Evolutionary conservation across 202 grass and related monocot species (phyloP).

Genomic region (Eragrostis tef): DNA sequence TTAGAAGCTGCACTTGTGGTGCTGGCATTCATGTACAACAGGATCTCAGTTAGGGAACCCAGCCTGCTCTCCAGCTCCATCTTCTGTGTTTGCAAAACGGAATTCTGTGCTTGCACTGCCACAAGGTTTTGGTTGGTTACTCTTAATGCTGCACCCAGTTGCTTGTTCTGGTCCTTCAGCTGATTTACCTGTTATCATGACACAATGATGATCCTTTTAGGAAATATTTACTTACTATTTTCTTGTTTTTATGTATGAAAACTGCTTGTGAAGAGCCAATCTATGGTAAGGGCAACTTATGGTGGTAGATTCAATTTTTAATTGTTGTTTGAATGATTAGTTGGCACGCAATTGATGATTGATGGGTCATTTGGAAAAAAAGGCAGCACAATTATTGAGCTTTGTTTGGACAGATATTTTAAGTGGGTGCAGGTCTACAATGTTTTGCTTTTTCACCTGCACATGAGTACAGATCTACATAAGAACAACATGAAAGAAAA

Average conservation of each 20-base stretch:
- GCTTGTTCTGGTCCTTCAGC: slow-evolving; percentile 59
- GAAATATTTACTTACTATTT: too few relatives aligned
- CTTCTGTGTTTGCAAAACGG: slow-evolving; percentile 68
- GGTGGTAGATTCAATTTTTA: not conserved
- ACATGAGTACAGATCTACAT: not conserved
- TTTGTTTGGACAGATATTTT: slow-evolving; percentile 48
- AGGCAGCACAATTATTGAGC: slow-evolving; percentile 35
- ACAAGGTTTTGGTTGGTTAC: slow-evolving; percentile 55
- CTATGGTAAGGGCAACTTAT: not conserved
- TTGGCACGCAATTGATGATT: slow-evolving; percentile 29
- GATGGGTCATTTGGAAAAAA: slow-evolving; percentile 1
- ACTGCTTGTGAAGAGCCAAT: not conserved
- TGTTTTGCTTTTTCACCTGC: slow-evolving; percentile 39
- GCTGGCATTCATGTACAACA: slow-evolving; percentile 50
- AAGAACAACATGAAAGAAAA: not conserved
- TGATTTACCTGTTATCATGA: slow-evolving; percentile 46
- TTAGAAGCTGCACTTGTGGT: slow-evolving; percentile 4
- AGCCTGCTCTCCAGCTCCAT: slow-evolving; percentile 71
- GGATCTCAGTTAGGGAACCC: slow-evolving; percentile 60
- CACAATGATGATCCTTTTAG: slow-evolving; percentile 10
- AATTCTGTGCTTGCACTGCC: slow-evolving; percentile 66
- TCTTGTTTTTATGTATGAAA: not conserved
- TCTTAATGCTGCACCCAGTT: slow-evolving; percentile 37
- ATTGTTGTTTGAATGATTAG: slow-evolving; percentile 29
- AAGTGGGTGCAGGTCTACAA: slow-evolving; percentile 20